phyloP scores from a whole-genome alignment of 2,329 filamentous ascomycete genomes.

The Penicillium sp. region DNA sequence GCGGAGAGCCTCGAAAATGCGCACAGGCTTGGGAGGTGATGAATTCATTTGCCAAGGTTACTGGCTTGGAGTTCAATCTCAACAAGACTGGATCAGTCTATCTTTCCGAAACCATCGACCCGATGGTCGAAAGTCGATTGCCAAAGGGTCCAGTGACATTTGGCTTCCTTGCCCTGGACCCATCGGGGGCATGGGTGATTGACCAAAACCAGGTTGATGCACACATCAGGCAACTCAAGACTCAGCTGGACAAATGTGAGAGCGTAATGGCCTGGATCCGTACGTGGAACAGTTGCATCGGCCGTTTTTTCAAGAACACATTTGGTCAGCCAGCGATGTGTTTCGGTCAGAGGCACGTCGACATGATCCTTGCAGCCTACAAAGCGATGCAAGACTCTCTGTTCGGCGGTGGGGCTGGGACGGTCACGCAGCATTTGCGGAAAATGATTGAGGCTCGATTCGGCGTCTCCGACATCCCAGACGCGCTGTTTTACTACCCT shows the following conservation, averaged over 20 bases:
- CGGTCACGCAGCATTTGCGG: constrained; percentile 58
- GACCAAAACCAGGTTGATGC: constrained; percentile 44
- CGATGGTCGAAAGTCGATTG: constrained; percentile 39
- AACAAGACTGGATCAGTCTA: constrained; percentile 57
- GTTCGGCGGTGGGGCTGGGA: constrained; percentile 42
- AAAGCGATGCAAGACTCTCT: constrained; percentile 52
- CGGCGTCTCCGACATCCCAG: constrained; percentile 46
- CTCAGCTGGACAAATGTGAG: constrained; percentile 47
- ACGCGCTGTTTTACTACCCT: constrained; percentile 55
- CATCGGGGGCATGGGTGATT: constrained; percentile 44
- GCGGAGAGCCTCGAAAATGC: constrained; percentile 47
- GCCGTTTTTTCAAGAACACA: constrained; percentile 57
- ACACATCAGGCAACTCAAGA: constrained; percentile 47
- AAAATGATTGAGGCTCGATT: constrained; percentile 57
- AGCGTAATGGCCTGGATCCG: constrained; percentile 60
- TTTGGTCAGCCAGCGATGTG: constrained; percentile 57
- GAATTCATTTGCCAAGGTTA: constrained; percentile 47
- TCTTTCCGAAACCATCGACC: constrained; percentile 37
- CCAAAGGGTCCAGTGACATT: constrained; percentile 58
- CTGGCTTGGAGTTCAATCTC: constrained; percentile 50
- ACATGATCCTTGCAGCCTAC: constrained; percentile 54
- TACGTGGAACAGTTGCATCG: constrained; percentile 60
- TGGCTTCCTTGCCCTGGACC: constrained; percentile 54
- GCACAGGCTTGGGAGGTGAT: constrained; percentile 52
- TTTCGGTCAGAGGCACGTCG: constrained; percentile 55